These are phyloP conservation scores for Xerocomus cyaneibrunnescens DNA, from an alignment of 1,284 basidiomycete genomes.

Conservation along the genomic window DNA sequence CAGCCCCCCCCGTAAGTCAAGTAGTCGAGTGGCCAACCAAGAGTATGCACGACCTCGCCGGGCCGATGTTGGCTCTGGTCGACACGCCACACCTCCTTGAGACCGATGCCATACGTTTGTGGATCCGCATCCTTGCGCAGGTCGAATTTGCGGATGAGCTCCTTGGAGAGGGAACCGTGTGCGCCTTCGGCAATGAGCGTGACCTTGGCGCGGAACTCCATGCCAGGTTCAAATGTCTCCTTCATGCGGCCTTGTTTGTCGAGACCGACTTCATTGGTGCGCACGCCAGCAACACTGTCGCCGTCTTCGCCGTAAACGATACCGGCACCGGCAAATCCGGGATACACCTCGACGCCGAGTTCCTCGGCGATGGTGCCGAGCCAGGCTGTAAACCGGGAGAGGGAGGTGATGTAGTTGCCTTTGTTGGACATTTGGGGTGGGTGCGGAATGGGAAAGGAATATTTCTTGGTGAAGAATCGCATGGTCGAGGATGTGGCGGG, in stretches of 20 bases:
- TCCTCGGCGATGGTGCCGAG: conserved; percentile 87
- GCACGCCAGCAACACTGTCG: conserved; percentile 75
- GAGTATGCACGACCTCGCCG: conserved; percentile 89
- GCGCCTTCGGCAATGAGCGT: conserved; percentile 97
- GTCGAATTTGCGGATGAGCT: conserved; percentile 76
- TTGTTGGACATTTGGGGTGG: conserved; percentile 97
- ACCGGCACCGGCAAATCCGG: conserved; percentile 92
- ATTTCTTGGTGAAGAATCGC: conserved; percentile 80
- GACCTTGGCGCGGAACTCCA: conserved; percentile 94
- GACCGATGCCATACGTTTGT: conserved; percentile 95
- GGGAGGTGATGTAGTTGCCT: conserved; percentile 92
- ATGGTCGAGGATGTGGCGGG: conserved; percentile 81
- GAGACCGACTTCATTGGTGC: conserved; percentile 95
- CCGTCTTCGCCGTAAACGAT: conserved; percentile 75
- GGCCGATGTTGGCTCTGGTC: conserved; percentile 74
- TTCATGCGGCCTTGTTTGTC: conserved; percentile 80
- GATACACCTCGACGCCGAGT: conserved; percentile 94
- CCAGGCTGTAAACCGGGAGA: conserved; percentile 91
- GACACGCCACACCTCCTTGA: conserved; percentile 98
- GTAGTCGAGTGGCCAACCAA: conserved; percentile 91
- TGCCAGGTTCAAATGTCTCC: conserved; percentile 92
- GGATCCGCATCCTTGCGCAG: conserved; percentile 80
- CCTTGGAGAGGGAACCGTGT: conserved; percentile 89
- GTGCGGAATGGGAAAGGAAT: conserved; percentile 86
- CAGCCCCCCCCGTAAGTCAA: conserved; percentile 93